Evolutionary conservation across 2,329 filamentous ascomycete species (phyloP), one percentile per base, ranked within the genome.

Genomic region (Chaetomiaceae sp.): DNA sequence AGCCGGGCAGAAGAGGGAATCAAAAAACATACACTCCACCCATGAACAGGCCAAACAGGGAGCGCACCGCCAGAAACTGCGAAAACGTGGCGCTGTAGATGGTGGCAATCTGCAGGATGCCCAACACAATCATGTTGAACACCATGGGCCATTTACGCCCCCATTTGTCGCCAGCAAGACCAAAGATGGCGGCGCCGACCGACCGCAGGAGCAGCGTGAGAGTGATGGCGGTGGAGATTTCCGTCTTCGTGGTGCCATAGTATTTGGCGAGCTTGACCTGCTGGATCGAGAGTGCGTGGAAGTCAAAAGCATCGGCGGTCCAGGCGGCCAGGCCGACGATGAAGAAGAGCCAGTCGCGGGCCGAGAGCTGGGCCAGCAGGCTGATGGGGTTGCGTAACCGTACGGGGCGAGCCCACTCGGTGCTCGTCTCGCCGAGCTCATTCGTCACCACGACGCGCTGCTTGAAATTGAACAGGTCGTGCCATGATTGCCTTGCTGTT

Each of bases 81-180:
- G 78, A 67, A 66, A 89, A 94, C 0, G 85, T 90, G 0, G 67
- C 63, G 65, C 82, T 80, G 71, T 90, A 94, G 61, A 90, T 90
- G 16, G 89, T 94, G 21, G 83, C 87, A 54, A 90, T 80, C 66
- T 87, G 82, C 20, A 87, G 70, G 11, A 79, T 64, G 25, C 81
- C 81, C 27, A 68, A 60, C 4, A 75, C 71, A 54, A 90, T 73
- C 82, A 91, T 87, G 74, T 92, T 92, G 62, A 82, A 62, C 8
- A 91, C 84, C 85, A 91, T 89, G 40, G 88, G 87, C 84, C 86
- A 89, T 71, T 91, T 92, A 51, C 89, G 81, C 6, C 89, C 89
- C 66, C 82, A 94, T 59, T 83, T 83, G 69, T 95, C 89, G 59
- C 87, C 86, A 1, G 86, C 82, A 20, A 92, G 73, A 54, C 89